phyloP scores from a whole-genome alignment of 495 filamentous ascomycete species.

The Podospora australis region DNA sequence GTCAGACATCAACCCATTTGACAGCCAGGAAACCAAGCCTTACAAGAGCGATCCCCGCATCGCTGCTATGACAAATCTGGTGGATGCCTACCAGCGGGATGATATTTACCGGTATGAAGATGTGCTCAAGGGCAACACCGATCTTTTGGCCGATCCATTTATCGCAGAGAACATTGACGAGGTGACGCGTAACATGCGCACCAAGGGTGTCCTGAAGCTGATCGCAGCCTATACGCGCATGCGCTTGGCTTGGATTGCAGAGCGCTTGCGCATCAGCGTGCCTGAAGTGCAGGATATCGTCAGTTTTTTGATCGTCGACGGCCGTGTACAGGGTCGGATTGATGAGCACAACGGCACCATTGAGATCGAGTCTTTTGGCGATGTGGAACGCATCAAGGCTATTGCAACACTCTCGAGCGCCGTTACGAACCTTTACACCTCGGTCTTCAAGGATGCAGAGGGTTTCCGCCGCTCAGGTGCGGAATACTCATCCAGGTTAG shows the following conservation, averaged over 20 bases:
- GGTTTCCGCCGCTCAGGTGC: constrained; percentile 46
- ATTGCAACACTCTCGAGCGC: constrained; percentile 68
- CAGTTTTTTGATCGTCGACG: constrained; percentile 84
- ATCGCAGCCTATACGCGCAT: constrained; percentile 95
- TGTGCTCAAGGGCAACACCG: constrained; percentile 79
- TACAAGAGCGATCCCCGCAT: constrained; percentile 95
- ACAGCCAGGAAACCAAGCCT: constrained; percentile 98
- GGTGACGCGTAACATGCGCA: constrained; percentile 96
- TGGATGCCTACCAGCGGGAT: constrained; percentile 92
- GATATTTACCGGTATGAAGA: constrained; percentile 89
- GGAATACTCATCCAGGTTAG: constrained; percentile 4
- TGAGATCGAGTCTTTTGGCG: constrained; percentile 66
- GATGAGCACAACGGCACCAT: constrained; percentile 81
- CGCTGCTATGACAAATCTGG: constrained; percentile 91
- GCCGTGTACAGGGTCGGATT: constrained; percentile 78
- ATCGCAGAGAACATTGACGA: constrained; percentile 99
- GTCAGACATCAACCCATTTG: constrained; percentile 98
- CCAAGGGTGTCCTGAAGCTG: constrained; percentile 86
- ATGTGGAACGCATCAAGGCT: constrained; percentile 66
- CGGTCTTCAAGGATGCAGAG: constrained; percentile 65
- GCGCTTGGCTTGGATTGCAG: constrained; percentile 75
- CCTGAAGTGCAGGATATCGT: constrained; percentile 89
- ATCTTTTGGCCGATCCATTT: constrained; percentile 86
- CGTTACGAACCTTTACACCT: constrained; percentile 56
- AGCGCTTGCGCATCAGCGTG: constrained; percentile 74